Conservation (phyloP, 345 rosid species). For the Corchorus olitorius region DNA sequence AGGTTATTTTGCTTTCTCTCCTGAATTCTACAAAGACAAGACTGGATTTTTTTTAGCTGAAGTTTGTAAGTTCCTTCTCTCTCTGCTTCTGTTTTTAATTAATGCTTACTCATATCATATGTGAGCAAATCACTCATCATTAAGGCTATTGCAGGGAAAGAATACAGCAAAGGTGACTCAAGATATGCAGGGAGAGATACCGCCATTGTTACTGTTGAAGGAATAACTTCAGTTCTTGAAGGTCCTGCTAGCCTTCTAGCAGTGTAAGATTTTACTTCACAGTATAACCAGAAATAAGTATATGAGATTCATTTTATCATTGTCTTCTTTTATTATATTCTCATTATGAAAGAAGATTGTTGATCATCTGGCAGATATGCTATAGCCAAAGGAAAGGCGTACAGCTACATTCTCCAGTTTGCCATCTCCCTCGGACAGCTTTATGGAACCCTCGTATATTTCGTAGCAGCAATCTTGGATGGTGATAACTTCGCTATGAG, state of each 20-base stretch:
- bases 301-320: background rate
- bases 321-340: background rate
- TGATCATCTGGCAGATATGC: constrained; percentile 56
- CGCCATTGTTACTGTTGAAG: constrained; percentile 74
- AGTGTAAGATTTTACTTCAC: constrained; percentile 50
- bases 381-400: constrained; percentile 72
- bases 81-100: background rate
- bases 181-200: constrained; percentile 85
- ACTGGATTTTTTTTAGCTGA: constrained; percentile 78
- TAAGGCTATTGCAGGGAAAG: constrained; percentile 67
- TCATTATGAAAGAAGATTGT: constrained; percentile 14
- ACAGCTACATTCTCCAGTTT: constrained; percentile 83
- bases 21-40: constrained; percentile 81
- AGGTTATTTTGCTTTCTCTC: constrained; percentile 90
- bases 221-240: constrained; percentile 78
- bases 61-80: constrained; percentile 65
- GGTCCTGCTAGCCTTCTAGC: constrained; percentile 87
- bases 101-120: background rate
- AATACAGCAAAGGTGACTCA: constrained; percentile 97
- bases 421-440: constrained; percentile 87
- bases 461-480: constrained; percentile 73
- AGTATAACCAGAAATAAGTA: background rate
- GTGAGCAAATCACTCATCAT: constrained; percentile 3
- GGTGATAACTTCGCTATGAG: constrained; percentile 80
- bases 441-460: constrained; percentile 82